Evolutionary conservation across 768 basidiomycete genomes (phyloP).

Genomic region (Calocera cornea): DNA sequence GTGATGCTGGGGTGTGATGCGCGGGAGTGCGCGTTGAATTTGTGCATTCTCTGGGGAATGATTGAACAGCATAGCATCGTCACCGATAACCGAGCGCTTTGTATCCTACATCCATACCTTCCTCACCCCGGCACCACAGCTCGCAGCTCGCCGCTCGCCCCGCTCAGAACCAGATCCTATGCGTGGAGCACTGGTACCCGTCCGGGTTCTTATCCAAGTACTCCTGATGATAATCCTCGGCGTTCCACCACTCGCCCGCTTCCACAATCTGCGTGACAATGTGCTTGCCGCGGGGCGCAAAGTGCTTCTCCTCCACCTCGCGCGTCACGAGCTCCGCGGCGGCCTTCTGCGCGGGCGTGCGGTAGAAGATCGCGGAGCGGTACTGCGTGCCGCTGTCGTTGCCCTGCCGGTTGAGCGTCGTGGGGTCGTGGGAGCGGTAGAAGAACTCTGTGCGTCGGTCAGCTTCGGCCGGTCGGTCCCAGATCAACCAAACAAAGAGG

Average conservation of each 20-base stretch:
- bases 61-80: too few species aligned
- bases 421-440: constrained; percentile 89
- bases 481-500: too few species aligned
- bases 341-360: constrained; percentile 53
- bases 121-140: too few species aligned
- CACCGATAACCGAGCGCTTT: neutral
- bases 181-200: constrained; percentile 88
- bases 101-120: neutral
- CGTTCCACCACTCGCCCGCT: constrained; percentile 59
- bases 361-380: constrained; percentile 80
- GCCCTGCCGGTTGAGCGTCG: constrained; percentile 68
- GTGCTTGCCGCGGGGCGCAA: constrained; percentile 51
- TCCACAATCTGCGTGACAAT: constrained; percentile 66
- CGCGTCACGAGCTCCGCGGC: constrained; percentile 65
- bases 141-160: neutral
- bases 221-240: constrained; percentile 25
- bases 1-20: neutral
- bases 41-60: neutral
- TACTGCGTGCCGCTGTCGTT: constrained; percentile 73
- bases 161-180: constrained; percentile 26
- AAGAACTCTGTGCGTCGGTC: constrained; percentile 58
- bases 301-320: constrained; percentile 75
- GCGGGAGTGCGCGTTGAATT: neutral
- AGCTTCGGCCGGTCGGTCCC: neutral
- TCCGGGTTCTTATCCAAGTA: constrained; percentile 70